These are phyloP conservation scores for Chloromonas sp. DNA, from an alignment of 163 green algal genomes.

Conservation along the genomic window DNA sequence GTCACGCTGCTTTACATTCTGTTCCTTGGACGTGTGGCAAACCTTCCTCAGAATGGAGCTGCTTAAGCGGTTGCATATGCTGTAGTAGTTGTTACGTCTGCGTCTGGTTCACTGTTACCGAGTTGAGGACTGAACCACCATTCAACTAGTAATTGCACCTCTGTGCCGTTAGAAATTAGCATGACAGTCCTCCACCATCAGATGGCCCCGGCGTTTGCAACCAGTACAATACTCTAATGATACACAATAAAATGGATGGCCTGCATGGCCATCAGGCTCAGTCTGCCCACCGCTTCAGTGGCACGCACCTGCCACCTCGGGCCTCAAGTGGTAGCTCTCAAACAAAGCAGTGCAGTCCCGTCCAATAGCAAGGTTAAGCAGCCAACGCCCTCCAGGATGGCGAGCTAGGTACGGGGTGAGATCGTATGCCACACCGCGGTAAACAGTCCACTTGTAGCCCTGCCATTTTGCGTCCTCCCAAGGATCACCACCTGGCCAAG, in stretches of 20 bases:
- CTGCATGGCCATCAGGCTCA: not conserved
- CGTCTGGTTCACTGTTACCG: no score
- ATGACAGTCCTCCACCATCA: not conserved
- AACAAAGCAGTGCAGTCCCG: constrained; percentile 79
- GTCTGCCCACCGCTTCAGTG: no score
- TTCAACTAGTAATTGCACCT: no score
- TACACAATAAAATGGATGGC: not conserved
- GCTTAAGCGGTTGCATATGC: no score
- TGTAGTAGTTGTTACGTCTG: no score
- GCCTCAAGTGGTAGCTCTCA: constrained; percentile 76
- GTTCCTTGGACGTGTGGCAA: no score
- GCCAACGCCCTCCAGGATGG: constrained; percentile 51
- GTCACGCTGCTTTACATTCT: no score
- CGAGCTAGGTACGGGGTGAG: constrained; percentile 59
- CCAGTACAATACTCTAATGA: not conserved
- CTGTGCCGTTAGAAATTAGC: not conserved
- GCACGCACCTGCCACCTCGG: constrained; percentile 39
- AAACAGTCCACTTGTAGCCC: constrained; percentile 70
- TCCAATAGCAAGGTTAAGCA: constrained; percentile 72
- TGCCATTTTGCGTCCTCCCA: constrained; percentile 54
- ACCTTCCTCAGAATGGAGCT: no score
- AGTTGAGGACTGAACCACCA: no score
- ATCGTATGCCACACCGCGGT: constrained; percentile 67
- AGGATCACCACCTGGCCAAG: constrained; percentile 24
- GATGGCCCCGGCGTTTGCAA: not conserved